Percentiles rank a stretch among this genome's conserved stretches.
Evolutionary conservation across 1,284 basidiomycete genomes (phyloP).

Genomic region (Ceraceosorus bombacis): DNA sequence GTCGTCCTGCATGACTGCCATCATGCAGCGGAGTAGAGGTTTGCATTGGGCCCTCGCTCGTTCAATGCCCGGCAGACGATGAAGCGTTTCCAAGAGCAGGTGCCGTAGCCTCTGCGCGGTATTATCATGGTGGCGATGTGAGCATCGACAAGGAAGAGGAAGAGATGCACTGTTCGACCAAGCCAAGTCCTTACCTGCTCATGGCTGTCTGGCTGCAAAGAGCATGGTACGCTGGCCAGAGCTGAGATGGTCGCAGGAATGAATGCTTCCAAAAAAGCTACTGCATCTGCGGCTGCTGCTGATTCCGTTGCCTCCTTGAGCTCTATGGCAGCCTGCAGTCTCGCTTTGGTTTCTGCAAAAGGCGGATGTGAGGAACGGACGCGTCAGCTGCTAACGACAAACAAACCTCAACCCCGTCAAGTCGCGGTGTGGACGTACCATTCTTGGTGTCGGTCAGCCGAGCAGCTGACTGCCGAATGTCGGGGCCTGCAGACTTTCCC

Average conservation of each 20-base stretch:
- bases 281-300: slow-evolving; percentile 57
- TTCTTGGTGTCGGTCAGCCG: too few relatives aligned
- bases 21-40: slow-evolving; percentile 64
- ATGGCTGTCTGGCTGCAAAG: slow-evolving; percentile 66
- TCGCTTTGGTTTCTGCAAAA: slow-evolving; percentile 23
- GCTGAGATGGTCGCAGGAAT: slow-evolving; percentile 74
- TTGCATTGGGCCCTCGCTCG: slow-evolving; percentile 64
- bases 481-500: too few relatives aligned
- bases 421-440: too few relatives aligned
- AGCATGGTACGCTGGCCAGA: slow-evolving; percentile 67
- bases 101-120: slow-evolving; percentile 56
- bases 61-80: slow-evolving; percentile 78
- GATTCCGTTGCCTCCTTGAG: slow-evolving; percentile 41
- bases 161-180: neutral
- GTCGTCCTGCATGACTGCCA: slow-evolving; percentile 76
- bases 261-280: slow-evolving; percentile 56
- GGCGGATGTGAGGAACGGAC: neutral
- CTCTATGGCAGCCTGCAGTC: slow-evolving; percentile 32
- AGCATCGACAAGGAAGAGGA: neutral
- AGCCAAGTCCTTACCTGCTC: slow-evolving; percentile 57
- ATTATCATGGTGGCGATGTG: neutral
- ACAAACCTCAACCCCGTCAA: too few relatives aligned
- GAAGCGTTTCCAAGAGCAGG: slow-evolving; percentile 54
- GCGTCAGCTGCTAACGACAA: neutral
- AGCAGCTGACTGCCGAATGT: too few relatives aligned